Conservation (phyloP, 148 eudicot species). For the Rhododendron griersonianum region DNA sequence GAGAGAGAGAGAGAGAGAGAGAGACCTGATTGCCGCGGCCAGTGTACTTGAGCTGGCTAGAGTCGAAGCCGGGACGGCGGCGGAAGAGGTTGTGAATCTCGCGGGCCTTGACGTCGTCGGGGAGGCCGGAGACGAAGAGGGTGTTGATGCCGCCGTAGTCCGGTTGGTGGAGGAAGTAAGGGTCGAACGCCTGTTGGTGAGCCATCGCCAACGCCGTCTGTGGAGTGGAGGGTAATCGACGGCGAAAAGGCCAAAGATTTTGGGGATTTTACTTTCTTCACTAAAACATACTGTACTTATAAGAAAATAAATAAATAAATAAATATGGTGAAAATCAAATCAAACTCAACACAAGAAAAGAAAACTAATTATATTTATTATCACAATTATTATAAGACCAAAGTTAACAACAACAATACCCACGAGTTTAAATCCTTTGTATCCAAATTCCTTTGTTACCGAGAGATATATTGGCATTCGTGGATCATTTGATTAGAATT, state of each 20-base stretch:
- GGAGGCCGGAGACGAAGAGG: slow-evolving; percentile 90
- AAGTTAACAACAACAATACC: too few species aligned
- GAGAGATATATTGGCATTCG: too few species aligned
- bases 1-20: too few species aligned
- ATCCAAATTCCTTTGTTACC: too few species aligned
- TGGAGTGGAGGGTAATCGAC: not conserved
- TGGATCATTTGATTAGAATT: too few species aligned
- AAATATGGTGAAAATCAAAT: too few species aligned
- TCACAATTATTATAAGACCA: too few species aligned
- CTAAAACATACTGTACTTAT: too few species aligned
- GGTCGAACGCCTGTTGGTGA: slow-evolving; percentile 24
- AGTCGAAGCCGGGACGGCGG: slow-evolving; percentile 77
- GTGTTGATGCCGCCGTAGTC: slow-evolving; percentile 45
- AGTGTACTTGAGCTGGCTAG: slow-evolving; percentile 85
- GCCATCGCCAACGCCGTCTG: slow-evolving; percentile 8
- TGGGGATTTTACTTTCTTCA: not conserved
- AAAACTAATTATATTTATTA: too few species aligned
- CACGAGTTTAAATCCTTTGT: too few species aligned
- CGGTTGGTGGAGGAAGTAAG: slow-evolving; percentile 37
- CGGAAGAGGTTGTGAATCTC: slow-evolving; percentile 95
- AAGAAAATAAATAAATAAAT: too few species aligned
- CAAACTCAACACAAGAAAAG: too few species aligned
- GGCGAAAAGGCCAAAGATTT: not conserved
- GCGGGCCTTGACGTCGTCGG: slow-evolving; percentile 79
- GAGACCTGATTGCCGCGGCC: slow-evolving; percentile 80